These are phyloP conservation scores for Hericium rajendrae DNA, from an alignment of 768 basidiomycete genomes.

Conservation along the genomic window DNA sequence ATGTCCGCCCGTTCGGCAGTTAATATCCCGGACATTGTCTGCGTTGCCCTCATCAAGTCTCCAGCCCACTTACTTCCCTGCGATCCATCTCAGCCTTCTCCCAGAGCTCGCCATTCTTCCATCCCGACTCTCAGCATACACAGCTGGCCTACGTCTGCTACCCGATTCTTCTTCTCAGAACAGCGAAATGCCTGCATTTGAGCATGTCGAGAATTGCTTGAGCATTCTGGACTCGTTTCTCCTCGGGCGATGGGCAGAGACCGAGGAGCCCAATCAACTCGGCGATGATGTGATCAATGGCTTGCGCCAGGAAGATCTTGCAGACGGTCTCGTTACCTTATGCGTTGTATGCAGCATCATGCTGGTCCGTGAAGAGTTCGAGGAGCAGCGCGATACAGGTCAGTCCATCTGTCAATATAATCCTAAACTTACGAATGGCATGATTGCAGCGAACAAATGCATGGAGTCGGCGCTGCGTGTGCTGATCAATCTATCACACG, in stretches of 20 bases:
- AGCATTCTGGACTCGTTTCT: constrained; percentile 54
- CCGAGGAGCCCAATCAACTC: constrained; percentile 15
- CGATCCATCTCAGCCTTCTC: constrained; percentile 24
- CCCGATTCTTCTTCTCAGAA: constrained; percentile 16
- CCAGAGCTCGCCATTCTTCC: constrained; percentile 31
- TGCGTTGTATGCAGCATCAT: constrained; percentile 40
- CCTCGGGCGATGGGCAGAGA: constrained; percentile 42
- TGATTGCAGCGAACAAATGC: constrained; percentile 32
- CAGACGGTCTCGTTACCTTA: constrained; percentile 39
- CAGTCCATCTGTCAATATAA: background rate
- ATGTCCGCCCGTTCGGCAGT: constrained; percentile 35
- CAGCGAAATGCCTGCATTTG: constrained; percentile 26
- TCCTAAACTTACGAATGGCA: background rate
- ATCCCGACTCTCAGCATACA: constrained; percentile 29
- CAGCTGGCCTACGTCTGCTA: constrained; percentile 31
- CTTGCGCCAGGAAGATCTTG: constrained; percentile 35
- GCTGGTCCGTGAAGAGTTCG: constrained; percentile 16
- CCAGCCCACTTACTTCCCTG: constrained; percentile 18
- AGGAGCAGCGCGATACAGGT: constrained; percentile 7
- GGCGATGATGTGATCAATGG: constrained; percentile 19
- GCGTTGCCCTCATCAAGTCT: constrained; percentile 38
- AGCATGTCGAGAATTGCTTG: constrained; percentile 46
- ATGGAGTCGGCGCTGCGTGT: constrained; percentile 53
- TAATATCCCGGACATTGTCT: constrained; percentile 41
- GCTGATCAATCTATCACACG: constrained; percentile 64